Evolutionary conservation across 176 grass and related monocot species (phyloP), one percentile per base, ranked within the genome.

Genomic region (Triticum timopheevii): DNA sequence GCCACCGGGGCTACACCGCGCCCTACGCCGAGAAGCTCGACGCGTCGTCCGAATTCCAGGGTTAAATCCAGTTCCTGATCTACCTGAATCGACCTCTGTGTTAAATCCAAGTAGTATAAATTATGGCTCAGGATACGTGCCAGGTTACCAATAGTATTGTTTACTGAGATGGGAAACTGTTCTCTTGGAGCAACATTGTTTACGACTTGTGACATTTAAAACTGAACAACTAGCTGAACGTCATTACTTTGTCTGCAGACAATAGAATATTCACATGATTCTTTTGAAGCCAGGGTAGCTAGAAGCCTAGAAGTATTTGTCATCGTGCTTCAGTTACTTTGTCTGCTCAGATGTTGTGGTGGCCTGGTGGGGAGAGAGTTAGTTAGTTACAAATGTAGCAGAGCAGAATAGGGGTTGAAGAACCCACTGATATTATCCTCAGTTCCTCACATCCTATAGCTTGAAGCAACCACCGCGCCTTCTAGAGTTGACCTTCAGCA

Each of bases 1-100:
- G 31, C 66, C 82, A 92, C 92, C 89, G 88, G 1, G 93, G 93
- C 27, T 98, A 95, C 86, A 94, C 96, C 40, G 66, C 90, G 61
- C 86, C 78, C 31, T 94, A 92, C 88, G 81, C 84, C 56, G 96
- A 95, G 84, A 98, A 78, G 35, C 88, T 95, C 10, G 93, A 98
- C 72, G 73, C 77, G 7, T 84, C 93, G 2, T 94, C 92, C 34
- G 9, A 80, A 88, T 92, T 92, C 28, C 56, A 44, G 88, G 93
- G 95, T 94, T 35, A 2, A 28, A 23, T 67, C 25, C 28, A n/a
- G 6, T 68, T 58, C 52, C 31, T 44, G n/a, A 23, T 61, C 64
- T 33, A 16, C 9, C 17, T 16, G 10, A 67, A 24, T 77, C 22
- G 15, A 71, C 30, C 39, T 9, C 66, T 65, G 54, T 63, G 54